Evolutionary conservation across 352 stramenopile genomes (phyloP), one percentile per base, ranked within the genome.

Genomic region (Paralagenidium karlingii): DNA sequence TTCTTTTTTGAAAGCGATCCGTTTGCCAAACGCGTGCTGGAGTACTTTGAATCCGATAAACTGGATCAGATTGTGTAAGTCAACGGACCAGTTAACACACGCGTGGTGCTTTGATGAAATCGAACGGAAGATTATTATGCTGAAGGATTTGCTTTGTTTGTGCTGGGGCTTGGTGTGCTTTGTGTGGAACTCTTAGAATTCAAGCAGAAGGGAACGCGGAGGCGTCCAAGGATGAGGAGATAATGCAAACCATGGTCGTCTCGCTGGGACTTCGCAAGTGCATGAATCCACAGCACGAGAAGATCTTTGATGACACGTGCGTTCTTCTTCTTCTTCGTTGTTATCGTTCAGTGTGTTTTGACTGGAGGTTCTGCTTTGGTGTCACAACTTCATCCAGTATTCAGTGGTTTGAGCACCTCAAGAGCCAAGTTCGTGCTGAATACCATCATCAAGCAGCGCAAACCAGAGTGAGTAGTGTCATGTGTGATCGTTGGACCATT

Each of bases 1-100:
- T 85, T 80, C 40, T 88, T 78, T 44, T 84, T 76, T 32, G 39
- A 68, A 3, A 52, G 75, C 26, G 67, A 83, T 40, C 45, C 50
- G 5, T 24, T 46, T 26, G 68, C 75, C 26, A 76, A 82, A 54
- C 67, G 66, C 32, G 65, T 85, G 34, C 45, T 88, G 34, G 64
- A 80, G 38, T 62, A 61, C 47, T 85, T 85, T 40, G 75, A 85
- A 47, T 57, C 52, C 25, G 48, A 47, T 34, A 76, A 66, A 56
- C 56, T 74, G 38, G 71, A 85, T 32, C 62, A 80, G 41, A 67
- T 84, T 40, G 68, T 60, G 74, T 83, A 27, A 28, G 39, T 36
- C 36, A 8, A 15, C 25, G 9, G 19, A 22, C 9, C 19, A 36
- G 30, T 20, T 7, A 8, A 36, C 30, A n/a, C n/a, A n/a, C n/a